These are phyloP conservation scores for Coemansia umbellata DNA, from an alignment of 192 early-diverging fungal genomes.

Conservation along the genomic window DNA sequence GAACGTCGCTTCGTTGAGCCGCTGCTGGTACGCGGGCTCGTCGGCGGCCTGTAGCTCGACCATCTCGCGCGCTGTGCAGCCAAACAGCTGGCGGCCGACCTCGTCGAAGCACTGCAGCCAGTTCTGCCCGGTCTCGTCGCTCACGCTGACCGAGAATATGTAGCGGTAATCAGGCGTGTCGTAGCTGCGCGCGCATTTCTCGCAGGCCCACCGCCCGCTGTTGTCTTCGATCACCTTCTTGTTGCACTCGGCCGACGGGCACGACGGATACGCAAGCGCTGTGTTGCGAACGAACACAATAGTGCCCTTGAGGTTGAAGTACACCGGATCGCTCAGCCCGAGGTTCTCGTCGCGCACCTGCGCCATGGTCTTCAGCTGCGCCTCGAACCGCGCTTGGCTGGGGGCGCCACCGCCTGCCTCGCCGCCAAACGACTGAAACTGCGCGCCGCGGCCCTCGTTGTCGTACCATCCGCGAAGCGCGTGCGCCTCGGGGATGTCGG, in stretches of 20 bases:
- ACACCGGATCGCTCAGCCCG: constrained; percentile 63
- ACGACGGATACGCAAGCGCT: constrained; percentile 79
- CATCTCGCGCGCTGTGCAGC: constrained; percentile 68
- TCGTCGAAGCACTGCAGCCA: constrained; percentile 92
- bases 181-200: constrained; percentile 75
- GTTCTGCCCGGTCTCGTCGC: constrained; percentile 74
- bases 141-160: constrained; percentile 64
- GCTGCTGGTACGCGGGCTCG: constrained; percentile 50
- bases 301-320: constrained; percentile 66
- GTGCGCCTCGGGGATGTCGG: constrained; percentile 74
- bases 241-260: constrained; percentile 71
- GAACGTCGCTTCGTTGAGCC: constrained; percentile 58
- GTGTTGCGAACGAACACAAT: constrained; percentile 72
- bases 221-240: constrained; percentile 80
- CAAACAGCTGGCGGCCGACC: constrained; percentile 61
- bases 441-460: constrained; percentile 26
- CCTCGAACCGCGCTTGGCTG: constrained; percentile 11
- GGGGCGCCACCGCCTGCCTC: constrained; percentile 14
- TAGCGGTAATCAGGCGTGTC: constrained; percentile 79
- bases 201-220: constrained; percentile 78
- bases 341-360: constrained; percentile 67
- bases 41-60: constrained; percentile 52
- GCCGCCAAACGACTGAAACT: constrained; percentile 39
- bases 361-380: constrained; percentile 61
- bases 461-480: constrained; percentile 65